These are phyloP conservation scores for Zymoseptoria ardabiliae DNA, from an alignment of 2,329 filamentous ascomycete genomes.

Conservation along the genomic window DNA sequence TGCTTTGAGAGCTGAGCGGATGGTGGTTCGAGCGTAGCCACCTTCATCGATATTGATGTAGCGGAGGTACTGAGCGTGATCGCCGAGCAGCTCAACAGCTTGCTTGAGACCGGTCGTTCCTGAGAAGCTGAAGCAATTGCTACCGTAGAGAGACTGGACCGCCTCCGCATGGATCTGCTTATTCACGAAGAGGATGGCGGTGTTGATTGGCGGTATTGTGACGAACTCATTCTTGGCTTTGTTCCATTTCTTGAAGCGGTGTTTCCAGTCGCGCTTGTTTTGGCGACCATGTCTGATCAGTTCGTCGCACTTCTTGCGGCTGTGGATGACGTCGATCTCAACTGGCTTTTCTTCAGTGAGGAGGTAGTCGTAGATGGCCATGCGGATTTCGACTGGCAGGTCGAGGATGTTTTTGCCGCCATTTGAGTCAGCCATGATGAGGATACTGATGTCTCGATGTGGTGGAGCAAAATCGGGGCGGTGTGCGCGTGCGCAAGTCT, in stretches of 20 bases:
- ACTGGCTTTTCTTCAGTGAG: slow-evolving; percentile 4
- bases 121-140: slow-evolving; percentile 4
- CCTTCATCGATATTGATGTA: background rate
- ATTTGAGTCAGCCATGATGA: background rate
- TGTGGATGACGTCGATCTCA: background rate
- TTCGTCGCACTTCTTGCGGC: background rate
- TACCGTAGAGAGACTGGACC: slow-evolving; percentile 3
- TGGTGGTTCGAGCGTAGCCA: background rate
- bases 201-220: background rate
- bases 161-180: slow-evolving; percentile 3
- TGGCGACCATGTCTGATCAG: background rate
- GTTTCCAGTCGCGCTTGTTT: background rate
- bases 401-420: slow-evolving; percentile 2
- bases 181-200: slow-evolving; percentile 3
- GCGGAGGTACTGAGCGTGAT: slow-evolving; percentile 1
- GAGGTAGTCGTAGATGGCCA: slow-evolving; percentile 11
- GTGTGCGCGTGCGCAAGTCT: background rate
- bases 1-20: background rate
- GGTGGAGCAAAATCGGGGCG: background rate
- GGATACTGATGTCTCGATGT: background rate
- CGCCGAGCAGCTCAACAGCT: background rate
- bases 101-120: background rate
- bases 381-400: slow-evolving; percentile 9
- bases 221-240: background rate
- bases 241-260: background rate